Evolutionary conservation across 2,329 filamentous ascomycete species (phyloP), one percentile per base, ranked within the genome.

Genomic region (Aspergillus sp.): DNA sequence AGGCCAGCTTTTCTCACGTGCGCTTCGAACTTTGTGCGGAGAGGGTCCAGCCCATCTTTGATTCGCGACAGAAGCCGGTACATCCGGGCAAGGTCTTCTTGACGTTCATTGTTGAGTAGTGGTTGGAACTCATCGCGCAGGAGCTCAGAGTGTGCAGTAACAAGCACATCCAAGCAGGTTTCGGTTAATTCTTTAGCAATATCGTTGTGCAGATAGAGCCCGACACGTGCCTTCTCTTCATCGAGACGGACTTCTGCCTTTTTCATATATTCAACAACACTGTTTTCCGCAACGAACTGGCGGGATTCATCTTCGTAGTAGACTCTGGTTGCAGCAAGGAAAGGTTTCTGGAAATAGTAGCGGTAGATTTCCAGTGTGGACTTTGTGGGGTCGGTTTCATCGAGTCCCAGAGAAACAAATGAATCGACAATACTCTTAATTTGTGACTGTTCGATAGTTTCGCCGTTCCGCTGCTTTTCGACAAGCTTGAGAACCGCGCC

Each of bases 251-350:
- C 78, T 77, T 98, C 93, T 0, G 95, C 96, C 83, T 99, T 99
- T 82, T 98, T 98, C 95, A 99, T 98, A 78, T 98, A 99, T 71
- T 99, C 95, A 34, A 99, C 93, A 4, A 99, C 92, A 62, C 90
- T 96, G 73, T 99, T 99, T 74, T 98, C 93, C 11, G 92, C 90
- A 34, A 99, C 86, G 71, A 99, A 99, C 62, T 92, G 89, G 67
- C 91, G 91, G 18, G 95, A 98, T 74, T 99, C 96, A 45, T 89
- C 87, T 66, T 91, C 83, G 74, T 99, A 99, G 78, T 96, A 99
- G 30, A 82, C 78, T 66, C 85, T 86, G 9, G 95, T 99, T 3
- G 92, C 91, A 5, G 83, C 82, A 52, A 99, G 83, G 82, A 97
- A 99, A 0, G 96, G 95, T 68, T 85, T 86, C 78, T 99, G 93